Evolutionary conservation across 108 stramenopile genomes (phyloP).

Genomic region (Cyclotella atomus): DNA sequence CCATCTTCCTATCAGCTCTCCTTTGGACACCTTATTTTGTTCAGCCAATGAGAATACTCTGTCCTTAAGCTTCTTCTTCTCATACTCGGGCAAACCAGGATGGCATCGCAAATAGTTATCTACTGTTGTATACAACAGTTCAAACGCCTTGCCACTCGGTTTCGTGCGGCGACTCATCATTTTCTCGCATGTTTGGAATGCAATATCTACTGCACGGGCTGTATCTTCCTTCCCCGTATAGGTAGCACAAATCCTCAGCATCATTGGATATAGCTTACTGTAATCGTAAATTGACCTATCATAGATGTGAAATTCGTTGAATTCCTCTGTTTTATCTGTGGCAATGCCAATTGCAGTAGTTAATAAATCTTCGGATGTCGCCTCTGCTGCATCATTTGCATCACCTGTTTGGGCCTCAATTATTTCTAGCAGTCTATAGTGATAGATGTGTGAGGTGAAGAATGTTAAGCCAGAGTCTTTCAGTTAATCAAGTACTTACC

Average conservation of each 20-base stretch:
- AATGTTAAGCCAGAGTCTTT: neutral
- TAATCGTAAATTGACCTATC: slow-evolving; percentile 6
- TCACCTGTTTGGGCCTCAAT: slow-evolving; percentile 30
- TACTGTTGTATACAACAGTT: slow-evolving; percentile 26
- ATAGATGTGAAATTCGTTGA: neutral
- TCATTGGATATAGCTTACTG: slow-evolving; percentile 5
- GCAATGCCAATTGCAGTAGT: neutral
- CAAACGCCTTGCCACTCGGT: slow-evolving; percentile 25
- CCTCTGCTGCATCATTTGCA: neutral
- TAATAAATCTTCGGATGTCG: neutral
- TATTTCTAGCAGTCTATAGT: slow-evolving; percentile 20
- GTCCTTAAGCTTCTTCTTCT: slow-evolving; percentile 14
- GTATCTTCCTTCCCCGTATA: slow-evolving; percentile 13
- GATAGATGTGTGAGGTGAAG: neutral
- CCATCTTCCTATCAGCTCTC: slow-evolving; percentile 6
- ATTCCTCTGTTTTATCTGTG: slow-evolving; percentile 7
- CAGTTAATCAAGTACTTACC: too few relatives aligned
- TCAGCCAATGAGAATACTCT: slow-evolving; percentile 27
- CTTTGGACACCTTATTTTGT: slow-evolving; percentile 18
- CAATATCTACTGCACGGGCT: slow-evolving; percentile 26
- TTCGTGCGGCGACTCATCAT: slow-evolving; percentile 32
- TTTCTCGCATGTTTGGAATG: slow-evolving; percentile 39
- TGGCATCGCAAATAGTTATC: slow-evolving; percentile 30
- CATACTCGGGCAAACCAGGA: slow-evolving; percentile 30
- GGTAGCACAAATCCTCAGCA: slow-evolving; percentile 42